These are phyloP conservation scores for Populus euphratica DNA, from an alignment of 345 rosid genomes.

Conservation along the genomic window DNA sequence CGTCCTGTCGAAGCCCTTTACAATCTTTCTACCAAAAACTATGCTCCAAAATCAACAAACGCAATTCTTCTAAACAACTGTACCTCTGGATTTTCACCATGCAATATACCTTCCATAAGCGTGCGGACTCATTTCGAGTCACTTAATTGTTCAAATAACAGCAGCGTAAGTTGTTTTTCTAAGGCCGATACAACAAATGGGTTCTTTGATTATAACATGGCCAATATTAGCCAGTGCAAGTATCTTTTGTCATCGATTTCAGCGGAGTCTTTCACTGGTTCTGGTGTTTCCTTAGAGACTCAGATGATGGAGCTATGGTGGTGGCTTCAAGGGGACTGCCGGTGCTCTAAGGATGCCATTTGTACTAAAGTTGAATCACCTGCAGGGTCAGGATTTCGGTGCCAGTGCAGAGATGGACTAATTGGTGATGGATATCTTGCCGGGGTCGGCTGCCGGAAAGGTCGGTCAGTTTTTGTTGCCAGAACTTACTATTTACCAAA, in stretches of 20 bases:
- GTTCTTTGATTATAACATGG: conserved; percentile 24
- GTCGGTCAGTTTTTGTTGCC: conserved; percentile 46
- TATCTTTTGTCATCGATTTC: conserved; percentile 52
- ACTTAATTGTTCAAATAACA: background rate
- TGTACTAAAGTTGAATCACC: conserved; percentile 31
- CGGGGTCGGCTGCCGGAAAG: conserved; percentile 54
- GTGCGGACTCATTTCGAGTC: conserved; percentile 36
- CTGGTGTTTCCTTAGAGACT: conserved; percentile 36
- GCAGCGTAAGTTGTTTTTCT: conserved; percentile 36
- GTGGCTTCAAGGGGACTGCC: conserved; percentile 60
- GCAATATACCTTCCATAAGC: conserved; percentile 29
- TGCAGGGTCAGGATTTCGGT: conserved; percentile 36
- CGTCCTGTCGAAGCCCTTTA: conserved; percentile 40
- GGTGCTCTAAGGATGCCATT: conserved; percentile 39
- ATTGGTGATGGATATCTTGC: conserved; percentile 51
- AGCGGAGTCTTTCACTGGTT: conserved; percentile 4
- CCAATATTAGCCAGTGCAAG: conserved; percentile 24
- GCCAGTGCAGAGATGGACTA: conserved; percentile 46
- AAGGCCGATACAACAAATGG: background rate
- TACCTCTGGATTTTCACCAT: background rate
- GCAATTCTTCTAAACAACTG: conserved; percentile 46
- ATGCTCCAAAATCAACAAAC: conserved; percentile 44
- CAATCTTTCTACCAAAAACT: conserved; percentile 35
- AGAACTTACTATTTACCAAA: background rate
- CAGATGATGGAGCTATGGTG: conserved; percentile 46